These are phyloP conservation scores for Solanum sitiens DNA, from an alignment of 257 asterid species.

Conservation along the genomic window DNA sequence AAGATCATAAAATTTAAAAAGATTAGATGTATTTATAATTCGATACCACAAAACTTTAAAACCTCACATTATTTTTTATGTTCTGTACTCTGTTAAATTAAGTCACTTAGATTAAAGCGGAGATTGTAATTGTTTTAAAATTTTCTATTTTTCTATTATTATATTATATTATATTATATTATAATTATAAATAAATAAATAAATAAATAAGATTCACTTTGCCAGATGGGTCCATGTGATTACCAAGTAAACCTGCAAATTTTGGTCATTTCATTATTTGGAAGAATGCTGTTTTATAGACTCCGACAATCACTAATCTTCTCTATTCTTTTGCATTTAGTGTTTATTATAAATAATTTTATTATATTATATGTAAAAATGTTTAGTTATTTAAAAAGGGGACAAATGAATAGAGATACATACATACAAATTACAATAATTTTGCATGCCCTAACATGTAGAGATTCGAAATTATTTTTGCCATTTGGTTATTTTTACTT, in stretches of 20 bases:
- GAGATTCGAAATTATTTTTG: slow-evolving; percentile 24
- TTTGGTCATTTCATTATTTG: background rate
- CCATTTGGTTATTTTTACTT: background rate
- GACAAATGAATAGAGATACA: background rate
- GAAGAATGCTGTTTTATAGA: slow-evolving; percentile 14
- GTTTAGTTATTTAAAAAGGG: background rate
- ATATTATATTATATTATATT: background rate
- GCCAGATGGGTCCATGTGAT: slow-evolving; percentile 67
- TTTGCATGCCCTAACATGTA: slow-evolving; percentile 27
- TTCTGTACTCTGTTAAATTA: no score
- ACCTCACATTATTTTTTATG: no score
- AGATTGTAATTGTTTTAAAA: background rate
- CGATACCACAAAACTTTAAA: no score
- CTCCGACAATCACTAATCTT: slow-evolving; percentile 24
- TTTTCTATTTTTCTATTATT: background rate
- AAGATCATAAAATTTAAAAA: no score
- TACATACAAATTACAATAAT: background rate
- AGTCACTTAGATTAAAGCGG: background rate
- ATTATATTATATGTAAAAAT: background rate
- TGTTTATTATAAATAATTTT: background rate
- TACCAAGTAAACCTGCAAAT: background rate
- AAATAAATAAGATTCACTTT: slow-evolving; percentile 11
- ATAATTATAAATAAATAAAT: no score
- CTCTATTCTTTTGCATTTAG: background rate
- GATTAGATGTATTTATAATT: no score